Base-by-base conservation (phyloP, 78 protist species). In the Cyanophora paradoxa region DNA sequence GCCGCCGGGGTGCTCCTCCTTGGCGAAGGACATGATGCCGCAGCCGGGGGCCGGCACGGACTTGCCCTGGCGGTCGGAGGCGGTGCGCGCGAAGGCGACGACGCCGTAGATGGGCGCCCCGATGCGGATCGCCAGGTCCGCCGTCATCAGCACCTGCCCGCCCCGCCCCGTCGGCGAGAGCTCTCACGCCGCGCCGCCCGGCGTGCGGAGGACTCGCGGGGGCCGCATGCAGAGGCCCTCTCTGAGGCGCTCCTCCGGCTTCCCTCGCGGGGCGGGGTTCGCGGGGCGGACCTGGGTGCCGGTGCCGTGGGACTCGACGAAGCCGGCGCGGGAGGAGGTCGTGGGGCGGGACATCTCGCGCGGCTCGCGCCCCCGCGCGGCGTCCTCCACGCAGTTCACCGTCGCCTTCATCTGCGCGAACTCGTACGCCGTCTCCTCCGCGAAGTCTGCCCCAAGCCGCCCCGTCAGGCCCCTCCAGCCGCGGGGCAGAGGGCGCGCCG, bases 41-140 rank as follows among this genome's bases (percentile, higher is more conserved):
- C 14, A 14, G 10, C 52, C 52, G 52, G 89, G 89, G 7, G 89
- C 89, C 17, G 89, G 89, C 33, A 85, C 69, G 10, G 74, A 54
- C 17, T 85, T 57, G 61, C 89, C 89, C 57, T 80, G 81, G 28
- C 72, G 59, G 72, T 85, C 89, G 26, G 82, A 76, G 56, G 89
- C 89, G 8, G 85, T 85, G 85, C 5, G 33, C 13, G 82, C 56
- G 36, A 30, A 68, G 11, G 76, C 89, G 36, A 85, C 68, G 50
- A 85, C 71, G 14, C 75, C 89, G 50, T 85, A 80, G 30, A 85
- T 80, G 26, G 89, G 89, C 40, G 80, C 63, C 1, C 89, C 88
- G 82, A 84, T 84, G 40, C 65, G 62, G 66, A 84, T 6, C 28
- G 88, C 88, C 1, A 74, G 34, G n/a, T 14, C 72, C 24, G 88